phyloP scores from a whole-genome alignment of 768 basidiomycete species.

The Pleurotus ostreatus region DNA sequence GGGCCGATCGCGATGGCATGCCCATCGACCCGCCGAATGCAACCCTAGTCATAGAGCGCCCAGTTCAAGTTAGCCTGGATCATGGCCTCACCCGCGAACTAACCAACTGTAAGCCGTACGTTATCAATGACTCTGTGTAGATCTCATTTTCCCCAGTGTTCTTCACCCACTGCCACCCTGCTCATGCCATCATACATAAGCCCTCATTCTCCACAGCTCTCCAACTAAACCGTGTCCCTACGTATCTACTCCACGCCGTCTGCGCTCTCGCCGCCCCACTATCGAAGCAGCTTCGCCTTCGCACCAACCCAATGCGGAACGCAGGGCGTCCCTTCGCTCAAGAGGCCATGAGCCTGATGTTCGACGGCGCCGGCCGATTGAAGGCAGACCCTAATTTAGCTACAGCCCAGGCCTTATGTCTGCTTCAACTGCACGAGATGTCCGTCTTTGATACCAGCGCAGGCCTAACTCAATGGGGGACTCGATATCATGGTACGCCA shows the following conservation, averaged over 20 bases:
- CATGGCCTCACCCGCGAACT: conserved; percentile 66
- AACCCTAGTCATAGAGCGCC: conserved; percentile 36
- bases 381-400: conserved; percentile 60
- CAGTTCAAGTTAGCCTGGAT: conserved; percentile 40
- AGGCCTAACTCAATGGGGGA: conserved; percentile 30
- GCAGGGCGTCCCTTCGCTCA: conserved; percentile 54
- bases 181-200: conserved; percentile 73
- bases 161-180: conserved; percentile 79
- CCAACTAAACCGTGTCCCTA: conserved; percentile 62
- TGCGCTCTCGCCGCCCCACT: conserved; percentile 78
- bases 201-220: conserved; percentile 70
- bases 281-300: conserved; percentile 62
- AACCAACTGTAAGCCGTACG: conserved; percentile 55
- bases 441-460: conserved; percentile 36
- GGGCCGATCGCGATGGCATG: conserved; percentile 1
- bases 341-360: conserved; percentile 65
- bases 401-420: conserved; percentile 71
- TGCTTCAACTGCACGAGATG: conserved; percentile 68
- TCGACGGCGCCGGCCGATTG: conserved; percentile 62
- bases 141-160: conserved; percentile 48
- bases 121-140: conserved; percentile 7
- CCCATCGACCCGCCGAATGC: conserved; percentile 21
- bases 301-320: conserved; percentile 48
- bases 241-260: conserved; percentile 67
- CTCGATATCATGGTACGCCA: conserved; percentile 47